phyloP scores from a whole-genome alignment of 139 green algal species.

The Spirogloea muscicola region DNA sequence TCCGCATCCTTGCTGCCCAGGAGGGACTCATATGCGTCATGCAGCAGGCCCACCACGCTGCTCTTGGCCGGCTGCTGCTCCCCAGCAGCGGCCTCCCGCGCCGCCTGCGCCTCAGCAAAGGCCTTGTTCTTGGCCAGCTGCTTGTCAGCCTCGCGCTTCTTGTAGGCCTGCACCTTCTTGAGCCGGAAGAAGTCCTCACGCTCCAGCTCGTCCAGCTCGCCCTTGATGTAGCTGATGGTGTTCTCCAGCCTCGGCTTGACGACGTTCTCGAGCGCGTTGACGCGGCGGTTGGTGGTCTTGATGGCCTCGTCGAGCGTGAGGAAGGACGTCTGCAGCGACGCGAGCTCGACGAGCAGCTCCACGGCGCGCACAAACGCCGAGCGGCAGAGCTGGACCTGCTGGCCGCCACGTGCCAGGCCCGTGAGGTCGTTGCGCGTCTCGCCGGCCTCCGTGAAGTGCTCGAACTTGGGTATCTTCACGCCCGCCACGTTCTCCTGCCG shows the following conservation, averaged over 20 bases:
- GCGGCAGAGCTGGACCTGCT: constrained; percentile 78
- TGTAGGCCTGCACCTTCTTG: constrained; percentile 90
- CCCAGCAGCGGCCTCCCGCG: background rate
- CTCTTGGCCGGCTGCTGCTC: too few relatives aligned
- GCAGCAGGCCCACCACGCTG: too few relatives aligned
- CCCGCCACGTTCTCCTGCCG: constrained; percentile 93
- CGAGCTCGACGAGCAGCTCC: constrained; percentile 90
- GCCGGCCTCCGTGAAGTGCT: constrained; percentile 47
- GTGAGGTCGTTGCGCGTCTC: constrained; percentile 83
- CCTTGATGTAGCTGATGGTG: constrained; percentile 99
- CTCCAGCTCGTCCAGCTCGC: constrained; percentile 98
- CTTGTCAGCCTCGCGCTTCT: constrained; percentile 64
- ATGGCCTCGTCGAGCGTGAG: constrained; percentile 94
- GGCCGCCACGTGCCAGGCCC: constrained; percentile 84
- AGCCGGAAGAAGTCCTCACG: constrained; percentile 98
- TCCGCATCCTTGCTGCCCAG: too few relatives aligned
- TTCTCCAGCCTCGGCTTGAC: constrained; percentile 95
- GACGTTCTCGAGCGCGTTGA: constrained; percentile 99
- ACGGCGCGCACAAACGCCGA: constrained; percentile 62
- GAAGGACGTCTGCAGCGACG: constrained; percentile 95
- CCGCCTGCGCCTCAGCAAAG: background rate
- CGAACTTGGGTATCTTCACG: constrained; percentile 93
- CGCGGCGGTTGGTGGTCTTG: constrained; percentile 93
- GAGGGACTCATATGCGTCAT: too few relatives aligned
- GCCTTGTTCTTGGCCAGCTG: too few relatives aligned